Evolutionary conservation across 2,329 filamentous ascomycete species (phyloP).

Genomic region (Fusarium irregulare): DNA sequence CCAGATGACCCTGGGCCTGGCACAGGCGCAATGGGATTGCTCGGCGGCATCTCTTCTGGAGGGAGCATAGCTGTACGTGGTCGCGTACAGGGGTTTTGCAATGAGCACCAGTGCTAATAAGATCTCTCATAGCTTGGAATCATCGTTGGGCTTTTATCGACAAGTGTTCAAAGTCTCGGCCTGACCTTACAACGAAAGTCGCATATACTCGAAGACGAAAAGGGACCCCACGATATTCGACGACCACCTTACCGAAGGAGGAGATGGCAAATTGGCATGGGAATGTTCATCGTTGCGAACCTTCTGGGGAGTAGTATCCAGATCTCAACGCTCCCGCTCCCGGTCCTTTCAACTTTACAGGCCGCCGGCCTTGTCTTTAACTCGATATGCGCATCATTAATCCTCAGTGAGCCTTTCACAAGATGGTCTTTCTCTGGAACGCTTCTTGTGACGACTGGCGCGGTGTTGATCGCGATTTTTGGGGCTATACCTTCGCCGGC

Average conservation of each 20-base stretch:
- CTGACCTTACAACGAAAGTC: constrained; percentile 97
- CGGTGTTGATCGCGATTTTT: constrained; percentile 92
- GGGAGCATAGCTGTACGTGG: constrained; percentile 80
- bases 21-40: constrained; percentile 71
- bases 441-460: constrained; percentile 85
- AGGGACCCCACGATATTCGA: constrained; percentile 79
- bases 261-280: constrained; percentile 97
- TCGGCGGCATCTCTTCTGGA: constrained; percentile 80
- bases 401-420: constrained; percentile 94
- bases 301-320: constrained; percentile 95
- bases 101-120: constrained; percentile 35
- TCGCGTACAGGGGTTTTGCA: constrained; percentile 26
- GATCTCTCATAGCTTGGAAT: constrained; percentile 78
- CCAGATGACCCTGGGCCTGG: constrained; percentile 61
- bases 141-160: constrained; percentile 90
- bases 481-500: constrained; percentile 94
- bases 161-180: constrained; percentile 93
- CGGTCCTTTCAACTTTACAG: constrained; percentile 93
- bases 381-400: constrained; percentile 93
- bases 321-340: constrained; percentile 93
- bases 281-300: constrained; percentile 95
- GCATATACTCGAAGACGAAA: constrained; percentile 97
- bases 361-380: constrained; percentile 98
- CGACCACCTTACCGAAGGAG: constrained; percentile 89
- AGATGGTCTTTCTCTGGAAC: constrained; percentile 93